Base-by-base conservation (phyloP, 1,139 yeast genomes). In the Kurtzmaniella quercitrusa region DNA sequence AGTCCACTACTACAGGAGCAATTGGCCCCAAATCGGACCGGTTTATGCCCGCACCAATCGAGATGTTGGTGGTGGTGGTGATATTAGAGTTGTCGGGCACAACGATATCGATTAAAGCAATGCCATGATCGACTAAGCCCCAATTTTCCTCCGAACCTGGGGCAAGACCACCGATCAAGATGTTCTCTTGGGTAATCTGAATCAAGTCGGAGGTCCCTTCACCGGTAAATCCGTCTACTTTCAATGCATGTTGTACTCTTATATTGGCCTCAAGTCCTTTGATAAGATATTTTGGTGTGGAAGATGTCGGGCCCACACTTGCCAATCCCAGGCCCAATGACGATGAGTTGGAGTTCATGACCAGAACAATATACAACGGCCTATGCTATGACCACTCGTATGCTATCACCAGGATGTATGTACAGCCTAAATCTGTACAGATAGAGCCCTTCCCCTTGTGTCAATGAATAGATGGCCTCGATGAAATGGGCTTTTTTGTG, bases 171-270 rank as follows among this genome's bases (percentile, higher is more conserved):
- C 18, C 16, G 11, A 31, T 15, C 14, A 31, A 31, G 16, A 31
- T 31, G 18, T 31, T 16, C 18, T 14, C 18, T 10, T 31, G 36
- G 18, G 36, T 31, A 9, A 31, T 31, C 14, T 31, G 36, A 3
- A 31, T 17, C 16, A 31, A 16, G 14, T 31, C 14, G 16, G 18
- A 8, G 12, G 14, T 15, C 18, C 18, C 16, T 14, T 31, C 18
- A 6, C 18, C 18, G 10, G 36, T 19, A 10, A 36, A 36, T 8
- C 19, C 38, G 11, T 36, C 16, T 5, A 21, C 27, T 36, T 19
- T 36, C 27, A 36, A 19, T 6, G 38, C 38, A 19, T 36, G 38
- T 36, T 36, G 38, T 4, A 36, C n/a, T 3, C 38, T 12, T 11
- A 17, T 27, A n/a, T 19, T 36, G 18, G 36, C 16, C 11, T 12